phyloP scores from a whole-genome alignment of 768 basidiomycete genomes.

The Boletellus ananas region DNA sequence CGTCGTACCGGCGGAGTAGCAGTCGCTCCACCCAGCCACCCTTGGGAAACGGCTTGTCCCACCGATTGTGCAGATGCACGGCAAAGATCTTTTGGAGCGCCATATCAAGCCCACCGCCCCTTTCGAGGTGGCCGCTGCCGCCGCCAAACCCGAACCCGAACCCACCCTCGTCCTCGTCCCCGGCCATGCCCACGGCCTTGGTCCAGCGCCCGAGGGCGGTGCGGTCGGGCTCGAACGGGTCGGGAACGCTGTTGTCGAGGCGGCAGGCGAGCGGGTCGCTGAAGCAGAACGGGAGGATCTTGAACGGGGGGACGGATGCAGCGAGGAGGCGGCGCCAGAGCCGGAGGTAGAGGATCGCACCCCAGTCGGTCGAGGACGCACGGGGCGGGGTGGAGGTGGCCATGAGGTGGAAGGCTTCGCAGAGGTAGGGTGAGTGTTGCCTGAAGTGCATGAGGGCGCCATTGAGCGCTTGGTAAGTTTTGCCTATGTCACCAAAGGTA shows the following conservation, averaged over 20 bases:
- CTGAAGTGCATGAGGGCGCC: slow-evolving; percentile 94
- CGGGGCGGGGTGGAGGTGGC: slow-evolving; percentile 67
- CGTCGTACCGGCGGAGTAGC: slow-evolving; percentile 61
- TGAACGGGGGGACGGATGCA: slow-evolving; percentile 75
- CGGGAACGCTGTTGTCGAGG: slow-evolving; percentile 86
- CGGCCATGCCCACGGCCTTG: slow-evolving; percentile 17
- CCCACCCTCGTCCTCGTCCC: no score
- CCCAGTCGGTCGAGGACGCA: slow-evolving; percentile 88
- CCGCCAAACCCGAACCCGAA: no score
- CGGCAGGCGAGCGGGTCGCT: slow-evolving; percentile 88
- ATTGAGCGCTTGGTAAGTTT: slow-evolving; percentile 75
- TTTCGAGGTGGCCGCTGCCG: slow-evolving; percentile 42
- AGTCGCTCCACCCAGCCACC: slow-evolving; percentile 86
- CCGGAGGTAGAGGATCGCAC: slow-evolving; percentile 84
- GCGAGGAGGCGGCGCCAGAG: slow-evolving; percentile 83
- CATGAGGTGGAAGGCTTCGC: slow-evolving; percentile 95
- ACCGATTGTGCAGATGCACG: slow-evolving; percentile 94
- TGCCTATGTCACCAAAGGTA: slow-evolving; percentile 41
- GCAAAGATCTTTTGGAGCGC: slow-evolving; percentile 73
- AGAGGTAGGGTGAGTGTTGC: slow-evolving; percentile 89
- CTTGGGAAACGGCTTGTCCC: slow-evolving; percentile 79
- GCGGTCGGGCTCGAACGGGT: slow-evolving; percentile 70
- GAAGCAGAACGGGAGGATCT: slow-evolving; percentile 93
- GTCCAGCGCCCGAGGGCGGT: slow-evolving; percentile 54
- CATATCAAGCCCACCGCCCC: slow-evolving; percentile 59